Percentiles rank a stretch among this genome's conserved stretches.
These are phyloP conservation scores for Xanthoconium stramineum DNA, from an alignment of 768 basidiomycete species.

Conservation along the genomic window DNA sequence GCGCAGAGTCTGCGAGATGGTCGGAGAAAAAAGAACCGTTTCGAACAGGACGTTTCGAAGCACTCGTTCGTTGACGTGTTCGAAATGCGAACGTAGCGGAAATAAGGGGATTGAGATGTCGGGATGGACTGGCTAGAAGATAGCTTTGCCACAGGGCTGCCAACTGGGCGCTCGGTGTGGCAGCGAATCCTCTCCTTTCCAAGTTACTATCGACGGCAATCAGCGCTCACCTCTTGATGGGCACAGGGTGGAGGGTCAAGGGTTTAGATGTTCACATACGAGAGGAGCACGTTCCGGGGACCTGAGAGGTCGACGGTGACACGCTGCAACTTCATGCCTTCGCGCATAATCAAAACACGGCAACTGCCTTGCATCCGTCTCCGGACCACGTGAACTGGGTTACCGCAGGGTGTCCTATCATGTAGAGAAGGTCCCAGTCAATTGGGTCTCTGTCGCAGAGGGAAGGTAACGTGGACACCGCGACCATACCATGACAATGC, in stretches of 20 bases:
- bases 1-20: not conserved
- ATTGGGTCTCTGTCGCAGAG: no score
- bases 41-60: conserved; percentile 1
- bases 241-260: conserved; percentile 15
- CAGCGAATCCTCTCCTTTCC: conserved; percentile 15
- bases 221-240: not conserved
- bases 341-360: not conserved
- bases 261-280: conserved; percentile 6
- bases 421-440: not conserved
- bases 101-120: conserved; percentile 10
- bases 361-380: not conserved
- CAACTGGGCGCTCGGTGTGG: conserved; percentile 8
- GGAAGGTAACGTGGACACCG: no score
- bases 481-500: not conserved
- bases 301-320: not conserved
- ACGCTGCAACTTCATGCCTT: conserved; percentile 11
- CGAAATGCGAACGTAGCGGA: not conserved
- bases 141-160: not conserved
- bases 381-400: not conserved
- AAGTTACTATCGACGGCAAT: conserved; percentile 1
- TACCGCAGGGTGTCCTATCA: not conserved
- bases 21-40: conserved; percentile 3
- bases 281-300: conserved; percentile 19
- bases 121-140: not conserved
- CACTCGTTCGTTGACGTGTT: not conserved